Evolutionary conservation across 106 monocot species (phyloP), one percentile per base, ranked within the genome.

Genomic region (Dendrobium nobile): DNA sequence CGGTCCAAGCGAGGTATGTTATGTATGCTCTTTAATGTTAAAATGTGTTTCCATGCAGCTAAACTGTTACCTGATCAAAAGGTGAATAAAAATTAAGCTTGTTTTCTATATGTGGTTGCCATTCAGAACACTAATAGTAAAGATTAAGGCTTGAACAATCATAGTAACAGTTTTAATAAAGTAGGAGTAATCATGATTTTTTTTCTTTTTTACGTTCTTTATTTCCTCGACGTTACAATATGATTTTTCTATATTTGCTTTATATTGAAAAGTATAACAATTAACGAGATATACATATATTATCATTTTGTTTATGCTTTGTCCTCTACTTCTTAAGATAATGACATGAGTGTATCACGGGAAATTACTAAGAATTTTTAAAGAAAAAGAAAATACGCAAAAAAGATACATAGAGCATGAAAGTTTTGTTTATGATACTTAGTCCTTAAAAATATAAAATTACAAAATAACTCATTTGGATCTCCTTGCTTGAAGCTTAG

Each of bases 1-100:
- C 94, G 83, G 77, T 97, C 97, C 48, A 91, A 85, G 72, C 85
- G 90, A 92, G 97, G 97, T 97, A 85, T 42, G 83, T 64, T 67
- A 17, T 40, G 45, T 43, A 42, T 7, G 43, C 42, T n/a, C 19
- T 74, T 11, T 74, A 2, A 44, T 74, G 15, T 74, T 41, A 19
- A 42, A 43, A 4, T 74, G 44, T 74, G 17, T 22, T 74, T 70
- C 70, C 70, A 70, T 70, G 28, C 37, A 15, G 70, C 70, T 2
- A 15, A n/a, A 11, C 11, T 33, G 33, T 70, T 70, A 13, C 37
- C 37, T 70, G 37, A 37, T 37, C 37, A 33, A 28, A 70, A 70
- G 15, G 37, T 70, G 28, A 37, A 16, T 70, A 9, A 13, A 70
- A 28, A 13, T 70, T 37, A 70, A 33, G 27, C 33, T 70, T 33